Evolutionary conservation across 805 yeast species (phyloP).

Genomic region (Ogataea trehalophila): DNA sequence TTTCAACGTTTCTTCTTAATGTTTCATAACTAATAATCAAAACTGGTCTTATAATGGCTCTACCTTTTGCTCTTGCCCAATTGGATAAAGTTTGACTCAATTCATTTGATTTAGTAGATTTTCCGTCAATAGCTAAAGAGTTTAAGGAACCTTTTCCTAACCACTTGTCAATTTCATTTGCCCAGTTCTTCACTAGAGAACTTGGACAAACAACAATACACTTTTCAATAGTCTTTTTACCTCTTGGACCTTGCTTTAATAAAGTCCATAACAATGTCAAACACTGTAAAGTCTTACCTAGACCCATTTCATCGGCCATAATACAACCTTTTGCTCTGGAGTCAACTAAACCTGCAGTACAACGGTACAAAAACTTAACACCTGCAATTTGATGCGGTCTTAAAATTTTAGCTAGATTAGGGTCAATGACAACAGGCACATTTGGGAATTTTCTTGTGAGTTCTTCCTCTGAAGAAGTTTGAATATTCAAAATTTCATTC

Average conservation of each 20-base stretch:
- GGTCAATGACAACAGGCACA: conserved; percentile 96
- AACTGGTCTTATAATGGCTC: conserved; percentile 89
- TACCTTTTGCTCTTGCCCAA: conserved; percentile 87
- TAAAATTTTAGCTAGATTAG: conserved; percentile 71
- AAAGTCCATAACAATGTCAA: conserved; percentile 90
- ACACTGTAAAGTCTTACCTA: conserved; percentile 89
- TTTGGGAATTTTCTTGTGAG: conserved; percentile 55
- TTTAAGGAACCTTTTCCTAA: conserved; percentile 86
- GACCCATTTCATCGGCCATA: conserved; percentile 98
- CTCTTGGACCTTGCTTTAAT: conserved; percentile 82
- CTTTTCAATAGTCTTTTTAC: conserved; percentile 77
- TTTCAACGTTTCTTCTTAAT: conserved; percentile 75
- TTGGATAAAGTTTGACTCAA: conserved; percentile 62
- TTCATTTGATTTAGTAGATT: conserved; percentile 65
- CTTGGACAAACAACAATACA: conserved; percentile 95
- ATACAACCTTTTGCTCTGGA: conserved; percentile 90
- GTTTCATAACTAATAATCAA: conserved; percentile 94
- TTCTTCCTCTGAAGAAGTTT: conserved; percentile 44
- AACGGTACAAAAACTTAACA: conserved; percentile 81
- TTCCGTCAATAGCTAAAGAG: conserved; percentile 91
- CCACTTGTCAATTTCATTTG: conserved; percentile 94
- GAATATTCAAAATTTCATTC: conserved; percentile 76
- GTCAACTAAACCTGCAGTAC: conserved; percentile 84
- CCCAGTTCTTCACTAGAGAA: conserved; percentile 92
- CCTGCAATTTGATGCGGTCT: conserved; percentile 98